phyloP scores from a whole-genome alignment of 331 rosid species.

The Spiraea crenata region DNA sequence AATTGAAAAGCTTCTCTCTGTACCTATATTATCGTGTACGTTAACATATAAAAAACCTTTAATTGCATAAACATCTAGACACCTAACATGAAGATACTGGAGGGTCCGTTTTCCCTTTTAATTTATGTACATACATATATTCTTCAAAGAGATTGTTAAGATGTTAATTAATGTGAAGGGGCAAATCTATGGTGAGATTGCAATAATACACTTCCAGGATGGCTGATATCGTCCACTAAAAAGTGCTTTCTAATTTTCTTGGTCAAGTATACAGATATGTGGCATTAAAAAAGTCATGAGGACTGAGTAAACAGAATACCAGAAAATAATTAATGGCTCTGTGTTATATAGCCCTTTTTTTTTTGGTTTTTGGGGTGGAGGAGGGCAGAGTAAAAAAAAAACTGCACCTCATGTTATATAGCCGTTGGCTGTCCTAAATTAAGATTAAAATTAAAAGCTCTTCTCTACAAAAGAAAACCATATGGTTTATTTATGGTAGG shows the following conservation, averaged over 20 bases:
- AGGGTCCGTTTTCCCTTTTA: background rate
- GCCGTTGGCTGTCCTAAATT: background rate
- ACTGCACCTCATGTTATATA: too few relatives aligned
- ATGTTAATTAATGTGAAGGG: too few relatives aligned
- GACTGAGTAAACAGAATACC: background rate
- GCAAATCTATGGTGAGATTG: too few relatives aligned
- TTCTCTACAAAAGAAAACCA: background rate
- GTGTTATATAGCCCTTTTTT: slow-evolving; percentile 5
- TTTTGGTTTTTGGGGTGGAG: too few relatives aligned
- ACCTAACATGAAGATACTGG: background rate
- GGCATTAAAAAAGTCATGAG: background rate
- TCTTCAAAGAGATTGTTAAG: background rate
- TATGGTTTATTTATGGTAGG: background rate
- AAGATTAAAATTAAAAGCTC: background rate
- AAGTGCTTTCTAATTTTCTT: too few relatives aligned
- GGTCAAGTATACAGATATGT: background rate
- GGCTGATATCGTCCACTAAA: too few relatives aligned
- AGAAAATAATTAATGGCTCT: background rate
- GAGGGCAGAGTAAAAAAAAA: too few relatives aligned
- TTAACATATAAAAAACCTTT: too few relatives aligned
- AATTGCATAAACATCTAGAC: background rate
- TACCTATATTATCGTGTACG: background rate
- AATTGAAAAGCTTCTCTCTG: background rate
- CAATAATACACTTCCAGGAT: too few relatives aligned
- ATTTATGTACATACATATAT: background rate